Base-by-base conservation (phyloP, 352 stramenopile genomes). In the Halophytophthora batemanensis region DNA sequence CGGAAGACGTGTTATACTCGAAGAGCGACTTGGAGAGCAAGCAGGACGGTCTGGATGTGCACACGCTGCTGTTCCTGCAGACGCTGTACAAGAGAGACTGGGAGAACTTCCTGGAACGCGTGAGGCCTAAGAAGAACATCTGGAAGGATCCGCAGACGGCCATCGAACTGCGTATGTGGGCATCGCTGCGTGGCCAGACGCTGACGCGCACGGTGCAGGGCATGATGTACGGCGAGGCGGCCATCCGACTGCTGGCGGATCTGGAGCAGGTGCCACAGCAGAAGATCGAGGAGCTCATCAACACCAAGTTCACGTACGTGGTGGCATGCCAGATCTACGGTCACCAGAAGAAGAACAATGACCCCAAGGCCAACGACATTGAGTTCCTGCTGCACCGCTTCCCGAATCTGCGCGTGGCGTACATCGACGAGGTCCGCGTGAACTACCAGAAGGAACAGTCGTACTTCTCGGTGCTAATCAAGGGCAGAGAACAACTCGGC, bases 211-310 rank as follows among this genome's bases (percentile, higher is more conserved):
- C 97, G 11, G 96, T 99, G 12, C 96, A 97, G 60, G 97, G 97
- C 25, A 99, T 99, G 94, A 99, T 99, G 97, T 98, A 99, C 66
- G 97, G 96, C 46, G 97, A 99, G 77, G 97, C 97, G 18, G 96
- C 97, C 2, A 91, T 99, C 17, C 91, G 96, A n/a, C 70, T 99
- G 35, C 78, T 99, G 6, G 96, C 92, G 2, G 92, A 98, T 43
- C 84, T 99, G 13, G 97, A 99, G 64, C 81, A 93, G 60, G 69
- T 95, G 48, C 64, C 82, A 14, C 71, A 86, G 18, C 80, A 96
- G 41, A 92, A 82, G 6, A 90, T 98, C 10, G 96, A 99, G 62
- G 93, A 98, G 56, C 59, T 99, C 44, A 87, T 99, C 51, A 96
- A 98, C 65, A 96, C 97, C 45, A 99, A 99, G 77, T 99, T 99